Base-by-base conservation (phyloP, 1,139 yeast genomes). In the Saccharomyces pastorianus region DNA sequence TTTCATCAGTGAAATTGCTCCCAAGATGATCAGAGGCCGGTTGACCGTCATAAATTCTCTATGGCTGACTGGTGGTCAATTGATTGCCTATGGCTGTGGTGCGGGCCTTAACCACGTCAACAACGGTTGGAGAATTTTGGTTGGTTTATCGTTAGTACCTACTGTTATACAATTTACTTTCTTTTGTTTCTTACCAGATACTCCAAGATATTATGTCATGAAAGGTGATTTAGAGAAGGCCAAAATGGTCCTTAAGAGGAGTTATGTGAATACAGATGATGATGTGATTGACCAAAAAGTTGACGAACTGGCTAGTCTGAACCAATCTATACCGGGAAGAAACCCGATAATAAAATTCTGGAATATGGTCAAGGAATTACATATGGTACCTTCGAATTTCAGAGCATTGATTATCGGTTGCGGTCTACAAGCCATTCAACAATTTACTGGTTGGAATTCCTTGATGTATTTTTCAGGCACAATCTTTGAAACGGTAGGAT, bases 361-460 rank as follows among this genome's bases (percentile, higher is more conserved):
- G 80, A 80, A 79, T 63, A 81, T 88, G 6, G 76, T 88, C 59
- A 81, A 79, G 62, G 81, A 85, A 60, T 78, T 90, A 57, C 96
- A 89, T 70, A 71, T 76, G 0, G 80, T 80, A 20, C 95, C 96
- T 49, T 84, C 95, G 1, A 90, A 91, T 70, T 81, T 88, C 59
- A 81, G 98, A 64, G 97, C 96, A 8, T 78, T 91, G 59, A 75
- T 90, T 48, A 83, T 91, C 63, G 95, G 93, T 5, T 90, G 96
- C 75, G 96, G 95, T 31, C 75, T 90, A 62, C 98, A 91, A 73
- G 96, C 95, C 58, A 87, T 91, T 67, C 97, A 91, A 73, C 97
- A 91, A 72, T 89, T 90, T 64, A 87, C 96, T 20, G 97, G 97
- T 61, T 91, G 90, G 80, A 91, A 91, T 74, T 88, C 97, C 3